Conservation (phyloP, 2,329 filamentous ascomycete genomes). For the Colletotrichum limetticola region DNA sequence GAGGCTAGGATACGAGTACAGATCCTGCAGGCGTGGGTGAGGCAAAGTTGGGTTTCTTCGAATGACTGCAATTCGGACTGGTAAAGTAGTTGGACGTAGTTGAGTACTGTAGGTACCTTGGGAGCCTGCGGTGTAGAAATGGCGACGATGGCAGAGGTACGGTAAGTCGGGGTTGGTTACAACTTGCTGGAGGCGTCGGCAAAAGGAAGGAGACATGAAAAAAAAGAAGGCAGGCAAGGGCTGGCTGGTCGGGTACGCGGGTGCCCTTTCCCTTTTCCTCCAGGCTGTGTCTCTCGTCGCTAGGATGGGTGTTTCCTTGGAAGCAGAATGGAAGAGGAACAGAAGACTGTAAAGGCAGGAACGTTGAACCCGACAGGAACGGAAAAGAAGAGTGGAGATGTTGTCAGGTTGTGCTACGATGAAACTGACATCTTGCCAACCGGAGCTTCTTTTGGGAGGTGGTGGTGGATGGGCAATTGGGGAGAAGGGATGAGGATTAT, state of each 20-base stretch:
- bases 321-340: conserved; percentile 14
- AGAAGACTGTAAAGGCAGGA: background rate
- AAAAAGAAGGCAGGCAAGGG: background rate
- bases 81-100: background rate
- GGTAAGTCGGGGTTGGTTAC: too few species aligned
- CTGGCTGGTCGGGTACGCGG: background rate
- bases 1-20: conserved; percentile 2
- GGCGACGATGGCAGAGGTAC: background rate
- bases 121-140: background rate
- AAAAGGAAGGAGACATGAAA: background rate
- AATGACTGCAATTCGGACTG: background rate
- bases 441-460: conserved; percentile 27
- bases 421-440: conserved; percentile 33
- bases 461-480: conserved; percentile 16
- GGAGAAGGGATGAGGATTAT: conserved; percentile 33
- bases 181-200: background rate
- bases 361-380: conserved; percentile 4
- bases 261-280: conserved; percentile 1
- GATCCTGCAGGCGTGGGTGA: background rate
- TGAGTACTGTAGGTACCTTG: background rate
- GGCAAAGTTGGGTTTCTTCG: background rate
- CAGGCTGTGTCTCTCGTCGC: background rate
- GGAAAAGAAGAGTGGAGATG: conserved; percentile 24
- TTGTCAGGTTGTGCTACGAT: conserved; percentile 35
- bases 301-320: conserved; percentile 3